phyloP scores from a whole-genome alignment of 306 rosid species.

The Cicer judaicum region DNA sequence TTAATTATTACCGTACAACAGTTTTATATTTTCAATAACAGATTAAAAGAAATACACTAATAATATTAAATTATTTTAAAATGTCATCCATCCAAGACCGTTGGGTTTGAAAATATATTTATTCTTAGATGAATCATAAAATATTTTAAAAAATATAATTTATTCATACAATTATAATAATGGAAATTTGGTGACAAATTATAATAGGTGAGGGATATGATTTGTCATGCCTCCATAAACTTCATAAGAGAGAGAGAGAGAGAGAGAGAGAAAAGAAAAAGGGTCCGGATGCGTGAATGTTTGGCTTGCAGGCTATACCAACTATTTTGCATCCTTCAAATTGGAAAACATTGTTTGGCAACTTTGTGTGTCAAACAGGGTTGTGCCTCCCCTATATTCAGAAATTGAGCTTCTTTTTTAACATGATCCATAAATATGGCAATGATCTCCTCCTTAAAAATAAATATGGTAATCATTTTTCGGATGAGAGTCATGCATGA shows the following conservation, averaged over 20 bases:
- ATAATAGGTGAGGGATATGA: background rate
- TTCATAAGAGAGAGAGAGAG: no score
- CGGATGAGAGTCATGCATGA: background rate
- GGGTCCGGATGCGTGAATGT: conserved; percentile 5
- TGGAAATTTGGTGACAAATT: background rate
- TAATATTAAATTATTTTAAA: no score
- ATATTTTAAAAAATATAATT: background rate
- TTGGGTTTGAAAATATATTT: no score
- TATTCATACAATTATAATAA: background rate
- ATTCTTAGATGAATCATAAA: no score
- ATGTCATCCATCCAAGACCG: no score
- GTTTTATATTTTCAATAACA: no score
- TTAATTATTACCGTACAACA: no score
- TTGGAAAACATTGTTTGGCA: conserved; percentile 38
- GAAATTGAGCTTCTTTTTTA: no score
- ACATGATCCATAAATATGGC: no score
- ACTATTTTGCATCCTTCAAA: conserved; percentile 38
- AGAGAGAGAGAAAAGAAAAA: background rate
- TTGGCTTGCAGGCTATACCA: conserved; percentile 44
- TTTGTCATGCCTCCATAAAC: background rate
- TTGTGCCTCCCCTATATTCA: background rate
- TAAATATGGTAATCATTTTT: no score
- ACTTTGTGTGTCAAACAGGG: conserved; percentile 8
- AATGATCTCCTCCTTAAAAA: no score
- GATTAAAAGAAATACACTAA: no score